phyloP scores from a whole-genome alignment of 2,329 filamentous ascomycete genomes.

The Boeremia exigua region DNA sequence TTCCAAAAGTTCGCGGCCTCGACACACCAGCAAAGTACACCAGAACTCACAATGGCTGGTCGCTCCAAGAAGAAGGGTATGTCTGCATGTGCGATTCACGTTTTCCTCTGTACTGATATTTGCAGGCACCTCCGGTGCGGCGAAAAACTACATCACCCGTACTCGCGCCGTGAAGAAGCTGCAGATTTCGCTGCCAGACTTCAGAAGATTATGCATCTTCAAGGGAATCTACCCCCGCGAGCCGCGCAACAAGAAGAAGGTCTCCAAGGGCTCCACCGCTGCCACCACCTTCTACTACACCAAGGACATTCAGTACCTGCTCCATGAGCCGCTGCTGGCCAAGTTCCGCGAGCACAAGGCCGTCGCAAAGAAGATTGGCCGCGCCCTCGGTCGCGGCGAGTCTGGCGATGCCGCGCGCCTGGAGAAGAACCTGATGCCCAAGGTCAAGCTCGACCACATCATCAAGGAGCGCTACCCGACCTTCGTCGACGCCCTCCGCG shows the following conservation, averaged over 20 bases:
- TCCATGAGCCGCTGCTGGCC: conserved; percentile 90
- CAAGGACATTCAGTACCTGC: conserved; percentile 97
- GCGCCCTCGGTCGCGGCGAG: conserved; percentile 89
- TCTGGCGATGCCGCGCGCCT: conserved; percentile 85
- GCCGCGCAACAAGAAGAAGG: conserved; percentile 96
- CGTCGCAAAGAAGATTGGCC: conserved; percentile 96
- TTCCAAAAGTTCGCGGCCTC: conserved; percentile 15
- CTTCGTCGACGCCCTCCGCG: conserved; percentile 90
- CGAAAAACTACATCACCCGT: conserved; percentile 98
- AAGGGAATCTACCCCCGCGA: conserved; percentile 99
- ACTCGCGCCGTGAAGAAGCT: conserved; percentile 97
- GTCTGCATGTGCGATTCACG: conserved; percentile 8
- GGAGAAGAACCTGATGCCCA: conserved; percentile 88
- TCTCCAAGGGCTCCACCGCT: conserved; percentile 84
- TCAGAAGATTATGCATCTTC: conserved; percentile 98
- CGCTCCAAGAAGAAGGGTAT: conserved; percentile 68
- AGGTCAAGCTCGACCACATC: conserved; percentile 92
- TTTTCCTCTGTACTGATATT: conserved; percentile 21
- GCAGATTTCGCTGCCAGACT: conserved; percentile 95
- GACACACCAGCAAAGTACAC: conserved; percentile 6
- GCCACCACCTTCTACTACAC: conserved; percentile 92
- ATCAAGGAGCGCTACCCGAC: conserved; percentile 98
- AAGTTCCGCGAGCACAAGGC: conserved; percentile 98
- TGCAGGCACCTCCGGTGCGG: conserved; percentile 80
- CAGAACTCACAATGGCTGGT: conserved; percentile 39